phyloP scores from a whole-genome alignment of 768 basidiomycete genomes.

The Suillus weaverae region DNA sequence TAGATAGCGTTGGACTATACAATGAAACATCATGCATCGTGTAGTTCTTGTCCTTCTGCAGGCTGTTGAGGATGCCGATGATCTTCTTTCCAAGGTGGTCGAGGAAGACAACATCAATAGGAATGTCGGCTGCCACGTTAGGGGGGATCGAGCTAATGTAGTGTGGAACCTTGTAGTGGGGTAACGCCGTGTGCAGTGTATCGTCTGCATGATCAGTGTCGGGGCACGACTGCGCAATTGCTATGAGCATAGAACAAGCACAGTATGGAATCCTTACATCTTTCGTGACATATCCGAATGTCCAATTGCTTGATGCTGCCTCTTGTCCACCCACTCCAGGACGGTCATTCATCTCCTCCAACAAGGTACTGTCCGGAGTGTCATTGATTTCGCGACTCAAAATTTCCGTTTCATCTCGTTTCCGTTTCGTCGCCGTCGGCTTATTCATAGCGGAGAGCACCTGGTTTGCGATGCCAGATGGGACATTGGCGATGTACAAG shows the following conservation, averaged over 20 bases:
- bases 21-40: slow-evolving; percentile 47
- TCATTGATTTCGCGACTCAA: slow-evolving; percentile 50
- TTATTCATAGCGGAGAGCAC: slow-evolving; percentile 55
- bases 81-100: slow-evolving; percentile 61
- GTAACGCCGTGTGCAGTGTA: slow-evolving; percentile 57
- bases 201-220: slow-evolving; percentile 66
- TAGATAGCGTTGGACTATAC: slow-evolving; percentile 50
- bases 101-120: slow-evolving; percentile 75
- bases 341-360: slow-evolving; percentile 52
- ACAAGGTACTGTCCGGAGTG: slow-evolving; percentile 51
- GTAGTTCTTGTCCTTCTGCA: slow-evolving; percentile 54
- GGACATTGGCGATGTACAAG: slow-evolving; percentile 58
- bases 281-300: slow-evolving; percentile 72
- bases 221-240: slow-evolving; percentile 53
- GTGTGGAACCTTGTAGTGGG: slow-evolving; percentile 52
- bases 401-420: slow-evolving; percentile 25
- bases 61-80: slow-evolving; percentile 52
- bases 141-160: slow-evolving; percentile 62
- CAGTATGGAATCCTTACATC: slow-evolving; percentile 46
- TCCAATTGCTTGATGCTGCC: slow-evolving; percentile 46
- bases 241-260: background rate
- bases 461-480: slow-evolving; percentile 47
- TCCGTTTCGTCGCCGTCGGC: slow-evolving; percentile 39
- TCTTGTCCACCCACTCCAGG: slow-evolving; percentile 35
- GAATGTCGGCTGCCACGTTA: slow-evolving; percentile 44